These are phyloP conservation scores for Prunus persica DNA, from an alignment of 306 rosid genomes.

Conservation along the genomic window Prunus_persica_NCBIv2 NC_034009.1:14505001-14505500, in stretches of 20 bases:
- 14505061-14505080: slow-evolving; percentile 73
- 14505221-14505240: slow-evolving; percentile 89
- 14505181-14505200: slow-evolving; percentile 81
- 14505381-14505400: not conserved
- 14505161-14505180: slow-evolving; percentile 84
- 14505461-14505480: not conserved
- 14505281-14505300: not conserved
- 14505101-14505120: slow-evolving; percentile 81
- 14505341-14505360: not conserved
- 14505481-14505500: not conserved
- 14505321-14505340: not conserved
- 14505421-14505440: not conserved
- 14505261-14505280: not conserved
- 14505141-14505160: slow-evolving; percentile 96
- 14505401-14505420: not conserved
- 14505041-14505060: slow-evolving; percentile 13
- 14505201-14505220: slow-evolving; percentile 90
- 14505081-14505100: slow-evolving; percentile 98
- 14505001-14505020: not conserved
- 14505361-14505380: not conserved
- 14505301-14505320: not conserved
- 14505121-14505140: slow-evolving; percentile 75
- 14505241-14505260: slow-evolving; percentile 70
- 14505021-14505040: too few relatives aligned
- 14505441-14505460: not conserved